Evolutionary conservation across 495 filamentous ascomycete species (phyloP), one percentile per base, ranked within the genome.

Genomic region (Sporormia fimetaria): DNA sequence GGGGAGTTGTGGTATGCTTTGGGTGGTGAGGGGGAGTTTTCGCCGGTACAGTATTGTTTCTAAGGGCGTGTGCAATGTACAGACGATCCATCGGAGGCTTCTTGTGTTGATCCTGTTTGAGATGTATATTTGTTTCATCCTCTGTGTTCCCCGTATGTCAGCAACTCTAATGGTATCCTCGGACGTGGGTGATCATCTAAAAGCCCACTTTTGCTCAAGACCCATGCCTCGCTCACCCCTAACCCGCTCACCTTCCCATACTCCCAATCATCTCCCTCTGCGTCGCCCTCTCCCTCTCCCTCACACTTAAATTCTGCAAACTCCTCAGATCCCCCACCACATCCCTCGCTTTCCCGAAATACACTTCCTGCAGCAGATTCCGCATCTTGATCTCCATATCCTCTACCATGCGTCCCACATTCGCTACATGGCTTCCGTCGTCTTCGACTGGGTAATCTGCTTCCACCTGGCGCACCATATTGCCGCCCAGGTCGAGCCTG

Each of bases 381-480:
- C 90, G 78, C 92, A 99, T 99, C 74, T 95, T 94, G 60, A 94
- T 71, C 67, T 99, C 90, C 88, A 99, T 95, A 66, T 99, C 92
- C 68, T 99, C 90, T 32, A 99, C 88, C 56, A 99, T 68, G 61
- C 54, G 61, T 27, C 90, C 90, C 47, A 96, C 85, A 60, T 99
- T 99, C 34, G 82, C 82, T 47, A 99, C 86, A 65, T 99, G 90
- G 62, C 82, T 85, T 32, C 77, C 78, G 63, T 98, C 92, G 51
- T 79, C 83, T 42, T 88, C 83, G 10, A 94, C 82, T 4, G 82
- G 75, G 61, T 94, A 63, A 63, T 95, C 87, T 50, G 76, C 73
- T 67, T 96, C 87, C 23, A 94, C 75, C 69, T 98, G 90, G 36
- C 90, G 74, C 26, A 90, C 95, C 86, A 99, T 92, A 61, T 99